A percentile compares a stretch with the other conserved stretches of the same genome.
These are phyloP conservation scores for Lactarius tabidus DNA, from an alignment of 768 basidiomycete genomes.

Conservation along the genomic window DNA sequence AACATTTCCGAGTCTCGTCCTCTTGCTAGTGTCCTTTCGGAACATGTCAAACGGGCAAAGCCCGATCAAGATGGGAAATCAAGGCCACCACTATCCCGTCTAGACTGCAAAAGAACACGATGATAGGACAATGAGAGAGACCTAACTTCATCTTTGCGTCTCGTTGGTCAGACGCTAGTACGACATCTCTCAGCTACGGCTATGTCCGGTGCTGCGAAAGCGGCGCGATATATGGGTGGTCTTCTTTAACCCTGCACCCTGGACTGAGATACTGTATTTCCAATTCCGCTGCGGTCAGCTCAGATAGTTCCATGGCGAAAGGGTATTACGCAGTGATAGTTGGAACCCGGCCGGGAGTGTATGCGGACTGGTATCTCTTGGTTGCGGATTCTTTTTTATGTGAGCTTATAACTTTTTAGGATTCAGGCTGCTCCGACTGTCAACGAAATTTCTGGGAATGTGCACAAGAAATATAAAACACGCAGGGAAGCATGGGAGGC, in stretches of 20 bases:
- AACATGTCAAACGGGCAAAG: neutral
- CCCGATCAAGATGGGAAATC: neutral
- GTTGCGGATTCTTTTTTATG: neutral
- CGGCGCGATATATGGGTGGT: neutral
- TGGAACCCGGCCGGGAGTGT: slow-evolving; percentile 14
- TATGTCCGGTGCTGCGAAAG: slow-evolving; percentile 14
- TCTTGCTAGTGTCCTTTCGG: no score
- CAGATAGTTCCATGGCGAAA: slow-evolving; percentile 1
- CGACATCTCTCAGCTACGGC: slow-evolving; percentile 1
- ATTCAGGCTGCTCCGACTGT: slow-evolving; percentile 14
- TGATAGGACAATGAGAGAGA: no score
- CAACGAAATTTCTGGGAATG: slow-evolving; percentile 2
- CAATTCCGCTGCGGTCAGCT: neutral
- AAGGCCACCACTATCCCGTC: neutral
- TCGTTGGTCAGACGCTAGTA: neutral
- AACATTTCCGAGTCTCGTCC: neutral
- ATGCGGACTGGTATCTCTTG: slow-evolving; percentile 17
- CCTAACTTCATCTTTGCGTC: neutral
- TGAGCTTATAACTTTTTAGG: slow-evolving; percentile 3
- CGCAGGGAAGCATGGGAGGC: slow-evolving; percentile 5
- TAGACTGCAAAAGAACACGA: neutral
- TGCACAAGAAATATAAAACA: slow-evolving; percentile 17
- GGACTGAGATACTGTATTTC: neutral
- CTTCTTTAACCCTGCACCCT: neutral
- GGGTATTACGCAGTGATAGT: slow-evolving; percentile 13